These are phyloP conservation scores for Phanerodontia chrysosporium DNA, from an alignment of 768 basidiomycete species.

Conservation along the genomic window DNA sequence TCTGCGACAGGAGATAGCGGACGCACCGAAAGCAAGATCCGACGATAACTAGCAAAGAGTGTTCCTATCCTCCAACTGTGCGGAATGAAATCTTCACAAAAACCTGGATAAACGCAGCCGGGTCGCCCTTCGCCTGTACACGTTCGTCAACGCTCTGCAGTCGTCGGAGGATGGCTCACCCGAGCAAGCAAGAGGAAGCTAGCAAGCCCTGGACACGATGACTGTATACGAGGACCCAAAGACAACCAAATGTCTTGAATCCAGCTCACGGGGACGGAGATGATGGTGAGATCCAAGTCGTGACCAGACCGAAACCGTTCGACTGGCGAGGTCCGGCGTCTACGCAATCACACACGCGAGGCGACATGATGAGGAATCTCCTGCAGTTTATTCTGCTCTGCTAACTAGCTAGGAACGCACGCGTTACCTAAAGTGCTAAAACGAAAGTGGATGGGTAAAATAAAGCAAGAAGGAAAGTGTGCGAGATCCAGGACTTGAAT, in stretches of 20 bases:
- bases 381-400: constrained; percentile 3
- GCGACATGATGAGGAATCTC: neutral
- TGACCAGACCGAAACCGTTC: neutral
- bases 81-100: neutral
- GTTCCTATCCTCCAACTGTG: neutral
- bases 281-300: neutral
- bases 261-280: neutral
- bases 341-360: neutral
- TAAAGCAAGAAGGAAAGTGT: neutral
- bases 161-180: neutral
- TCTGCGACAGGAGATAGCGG: neutral
- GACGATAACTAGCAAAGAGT: neutral
- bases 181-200: neutral
- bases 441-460: neutral
- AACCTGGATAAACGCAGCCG: neutral
- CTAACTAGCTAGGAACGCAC: constrained; percentile 2
- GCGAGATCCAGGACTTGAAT: neutral
- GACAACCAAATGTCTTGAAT: neutral
- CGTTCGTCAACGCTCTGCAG: neutral
- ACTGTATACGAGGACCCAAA: neutral
- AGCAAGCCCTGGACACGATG: neutral
- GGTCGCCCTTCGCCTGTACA: neutral
- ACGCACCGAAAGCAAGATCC: neutral
- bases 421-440: constrained; percentile 2
- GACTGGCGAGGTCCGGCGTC: neutral